These are phyloP conservation scores for Pseudogymnoascus sp. DNA, from an alignment of 2,329 filamentous ascomycete species.

Conservation along the genomic window DNA sequence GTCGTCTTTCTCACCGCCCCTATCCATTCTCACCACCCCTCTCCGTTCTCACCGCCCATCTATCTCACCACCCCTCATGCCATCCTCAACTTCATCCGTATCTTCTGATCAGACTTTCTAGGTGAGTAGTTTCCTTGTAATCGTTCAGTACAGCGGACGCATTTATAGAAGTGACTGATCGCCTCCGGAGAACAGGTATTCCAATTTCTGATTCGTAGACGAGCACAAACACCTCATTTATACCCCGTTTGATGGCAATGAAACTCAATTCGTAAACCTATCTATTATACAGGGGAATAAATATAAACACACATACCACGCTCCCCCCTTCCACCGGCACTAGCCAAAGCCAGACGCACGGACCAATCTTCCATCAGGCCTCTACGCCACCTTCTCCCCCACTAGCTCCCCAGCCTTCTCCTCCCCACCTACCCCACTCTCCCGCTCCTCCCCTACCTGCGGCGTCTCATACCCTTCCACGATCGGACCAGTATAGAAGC, in stretches of 20 bases:
- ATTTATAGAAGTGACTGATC: not conserved
- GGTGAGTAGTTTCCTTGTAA: not conserved
- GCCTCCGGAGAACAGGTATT: too few relatives aligned
- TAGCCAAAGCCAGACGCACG: not conserved
- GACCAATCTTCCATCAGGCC: not conserved
- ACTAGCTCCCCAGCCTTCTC: not conserved
- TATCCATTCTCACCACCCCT: not conserved
- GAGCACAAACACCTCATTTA: not conserved
- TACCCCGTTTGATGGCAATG: not conserved
- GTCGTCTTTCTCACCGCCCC: not conserved
- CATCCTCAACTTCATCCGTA: not conserved
- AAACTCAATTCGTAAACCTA: not conserved
- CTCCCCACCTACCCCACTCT: not conserved
- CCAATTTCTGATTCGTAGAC: not conserved
- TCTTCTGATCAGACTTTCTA: not conserved
- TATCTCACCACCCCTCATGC: not conserved
- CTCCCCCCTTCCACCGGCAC: not conserved
- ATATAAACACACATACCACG: not conserved
- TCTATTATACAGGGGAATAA: not conserved
- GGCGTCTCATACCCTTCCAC: not conserved
- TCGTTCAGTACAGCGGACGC: not conserved
- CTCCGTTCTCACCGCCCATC: not conserved
- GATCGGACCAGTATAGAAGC: slow-evolving; percentile 39
- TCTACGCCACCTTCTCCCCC: not conserved
- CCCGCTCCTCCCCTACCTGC: not conserved